Evolutionary conservation across 768 basidiomycete genomes (phyloP), one percentile per base, ranked within the genome.

Genomic region (Kockovaella imperatae): DNA sequence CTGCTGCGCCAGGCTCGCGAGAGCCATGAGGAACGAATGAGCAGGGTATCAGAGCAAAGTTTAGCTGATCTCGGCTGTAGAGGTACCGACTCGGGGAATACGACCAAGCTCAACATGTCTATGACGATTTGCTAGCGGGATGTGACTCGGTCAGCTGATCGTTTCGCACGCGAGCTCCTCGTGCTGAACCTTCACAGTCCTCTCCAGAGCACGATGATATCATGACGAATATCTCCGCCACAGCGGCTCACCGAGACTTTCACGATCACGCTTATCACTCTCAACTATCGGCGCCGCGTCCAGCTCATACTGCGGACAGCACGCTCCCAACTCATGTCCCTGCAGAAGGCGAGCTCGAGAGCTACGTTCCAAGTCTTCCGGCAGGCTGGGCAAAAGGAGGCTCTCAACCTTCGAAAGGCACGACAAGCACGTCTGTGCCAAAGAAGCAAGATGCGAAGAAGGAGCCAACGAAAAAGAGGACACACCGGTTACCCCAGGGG

Each of bases 141-240:
- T 81, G 83, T 39, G 80, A 86, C 52, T 79, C 81, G 35, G 88
- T 89, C 65, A 61, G 84, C 76, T 30, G 45, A 20, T 13, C 17
- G 34, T 5, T 15, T 36, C n/a, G 32, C 24, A 26, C 26, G 5
- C 15, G 30, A 14, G 20, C 21, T 38, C 7, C 28, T 23, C 35
- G 28, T 13, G 30, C 1, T 43, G 20, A 35, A 45, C 45, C 42
- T 48, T 41, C 28, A 10, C 65, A 89, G 88, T 75, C 82, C 60
- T 83, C 86, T 23, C 85, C 91, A 60, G 89, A 93, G 73, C 80
- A 88, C 63, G 79, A 84, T 4, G 89, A 91, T 66, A 81, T 91
- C 64, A 75, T 83, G 31, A 87, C 81, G 52, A 93, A 95, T 71
- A 79, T 91, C 49, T 76, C 80, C 48, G 87, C 89, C 4, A 78